Conservation (phyloP, 2,329 filamentous ascomycete genomes). For the Monilinia fructicola region DNA sequence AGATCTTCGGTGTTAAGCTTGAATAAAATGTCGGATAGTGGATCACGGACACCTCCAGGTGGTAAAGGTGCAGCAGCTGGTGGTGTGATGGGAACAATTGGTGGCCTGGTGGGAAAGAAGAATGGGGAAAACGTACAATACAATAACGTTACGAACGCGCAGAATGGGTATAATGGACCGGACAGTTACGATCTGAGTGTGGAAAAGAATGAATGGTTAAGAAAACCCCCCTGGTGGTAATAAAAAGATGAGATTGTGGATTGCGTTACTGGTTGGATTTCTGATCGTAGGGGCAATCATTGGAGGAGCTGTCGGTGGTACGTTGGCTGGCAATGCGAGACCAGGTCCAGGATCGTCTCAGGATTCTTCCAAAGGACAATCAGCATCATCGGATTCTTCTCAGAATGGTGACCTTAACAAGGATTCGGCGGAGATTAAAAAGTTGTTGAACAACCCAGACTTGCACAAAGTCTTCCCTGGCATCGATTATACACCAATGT, state of each 20-base stretch:
- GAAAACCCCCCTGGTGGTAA: conserved; percentile 58
- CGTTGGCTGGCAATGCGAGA: conserved; percentile 23
- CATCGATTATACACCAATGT: conserved; percentile 91
- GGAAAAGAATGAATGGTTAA: conserved; percentile 68
- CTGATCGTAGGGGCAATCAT: conserved; percentile 70
- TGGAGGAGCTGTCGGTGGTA: conserved; percentile 68
- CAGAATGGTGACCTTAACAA: conserved; percentile 70
- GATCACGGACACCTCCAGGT: conserved; percentile 31
- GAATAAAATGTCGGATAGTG: conserved; percentile 33
- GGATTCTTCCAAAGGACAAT: conserved; percentile 37
- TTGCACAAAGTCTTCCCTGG: conserved; percentile 93
- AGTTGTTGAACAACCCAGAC: conserved; percentile 73
- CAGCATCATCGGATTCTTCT: conserved; percentile 58
- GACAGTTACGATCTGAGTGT: conserved; percentile 31
- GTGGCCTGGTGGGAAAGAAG: conserved; percentile 36
- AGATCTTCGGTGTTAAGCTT: conserved; percentile 53
- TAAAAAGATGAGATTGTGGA: conserved; percentile 67
- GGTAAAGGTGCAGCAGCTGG: conserved; percentile 47
- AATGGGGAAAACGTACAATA: conserved; percentile 36
- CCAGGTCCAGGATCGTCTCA: conserved; percentile 33
- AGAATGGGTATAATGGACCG: conserved; percentile 27
- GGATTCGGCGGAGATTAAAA: conserved; percentile 76
- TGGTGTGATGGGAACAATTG: conserved; percentile 36
- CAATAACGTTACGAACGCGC: conserved; percentile 33
- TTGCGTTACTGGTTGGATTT: conserved; percentile 63